Evolutionary conservation across 2,329 filamentous ascomycete species (phyloP), one percentile per base, ranked within the genome.

Genomic region (Alternaria metachromatica): DNA sequence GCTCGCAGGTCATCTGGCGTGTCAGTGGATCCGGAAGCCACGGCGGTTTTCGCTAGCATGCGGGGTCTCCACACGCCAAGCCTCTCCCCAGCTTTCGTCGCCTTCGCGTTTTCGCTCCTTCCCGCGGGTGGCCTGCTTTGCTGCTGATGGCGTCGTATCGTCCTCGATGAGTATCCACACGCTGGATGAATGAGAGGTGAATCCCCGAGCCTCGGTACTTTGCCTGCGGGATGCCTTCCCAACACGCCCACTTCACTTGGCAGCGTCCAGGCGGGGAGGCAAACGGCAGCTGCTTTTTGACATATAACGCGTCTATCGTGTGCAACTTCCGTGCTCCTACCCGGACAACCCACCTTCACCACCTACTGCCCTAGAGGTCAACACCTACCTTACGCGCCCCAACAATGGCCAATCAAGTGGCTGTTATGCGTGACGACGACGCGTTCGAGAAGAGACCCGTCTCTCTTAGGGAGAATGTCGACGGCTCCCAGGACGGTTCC

Each of bases 41-140:
- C 51, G 56, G 60, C 65, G 65, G 64, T 58, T 57, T 54, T 62
- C 13, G 46, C 60, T 64, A 51, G 57, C 48, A 69, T 69, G 72
- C 72, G 72, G 72, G 74, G 69, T 71, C 73, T 67, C 73, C 73
- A 76, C 66, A 64, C 56, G 70, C 72, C 71, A 73, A 76, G 72
- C 21, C 56, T 48, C 60, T 46, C 71, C 70, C 71, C 72, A 69
- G 63, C 62, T 64, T 67, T 60, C 30, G 26, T 54, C 41, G 66
- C 65, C 55, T 64, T 63, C 59, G 57, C 62, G 21, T 60, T 64
- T 63, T 49, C 59, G 69, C 60, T 55, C 25, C 50, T 21, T 48
- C 51, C 60, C 65, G 55, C 59, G 59, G 49, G 41, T 26, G 49
- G 48, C 26, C 44, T 41, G 37, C 28, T 41, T 45, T 58, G 18